Base-by-base conservation (phyloP, 495 filamentous ascomycete species). In the Penicillium canescens region DNA sequence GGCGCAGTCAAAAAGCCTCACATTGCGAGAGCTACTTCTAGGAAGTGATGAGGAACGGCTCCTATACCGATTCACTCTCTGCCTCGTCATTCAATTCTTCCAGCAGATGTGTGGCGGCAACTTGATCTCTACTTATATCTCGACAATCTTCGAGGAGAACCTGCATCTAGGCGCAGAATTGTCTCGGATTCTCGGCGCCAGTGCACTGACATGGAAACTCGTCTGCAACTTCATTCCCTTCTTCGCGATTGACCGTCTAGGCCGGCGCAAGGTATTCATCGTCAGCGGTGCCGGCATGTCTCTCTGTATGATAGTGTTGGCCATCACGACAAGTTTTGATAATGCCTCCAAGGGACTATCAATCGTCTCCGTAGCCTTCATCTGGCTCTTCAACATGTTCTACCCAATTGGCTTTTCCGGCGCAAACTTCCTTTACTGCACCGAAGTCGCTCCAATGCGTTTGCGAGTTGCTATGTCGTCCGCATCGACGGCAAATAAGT, bases 321-420 rank as follows among this genome's bases (percentile, higher is more conserved):
- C 78, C 14, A 58, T 77, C 45, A 72, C 72, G 16, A 72, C 66
- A 18, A 68, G 67, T 50, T 65, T 75, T 54, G 53, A 64, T 52
- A 36, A 60, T n/a, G 57, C 67, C 28, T 31, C 28, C 9, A 31
- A 7, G 8, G 28, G 28, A 31, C 28, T 31, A 23, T 66, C 65
- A 14, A 59, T 81, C 38, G 71, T 66, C 2, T 74, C 79, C 1
- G 78, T 76, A 1, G 72, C 77, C 20, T 84, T 82, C 59, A 75
- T 86, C 44, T 82, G 83, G 67, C 66, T 86, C 23, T 86, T 83
- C 70, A 83, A 82, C 63, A 66, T 70, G 37, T 86, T 85, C 72
- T 81, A 82, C 60, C 79, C 82, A 3, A 68, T 80, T 52, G 82
- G 82, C 5, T 86, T 82, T 70, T 65, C 82, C 7, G 82, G 82